phyloP scores from a whole-genome alignment of 805 yeast species.

The Candida alai region DNA sequence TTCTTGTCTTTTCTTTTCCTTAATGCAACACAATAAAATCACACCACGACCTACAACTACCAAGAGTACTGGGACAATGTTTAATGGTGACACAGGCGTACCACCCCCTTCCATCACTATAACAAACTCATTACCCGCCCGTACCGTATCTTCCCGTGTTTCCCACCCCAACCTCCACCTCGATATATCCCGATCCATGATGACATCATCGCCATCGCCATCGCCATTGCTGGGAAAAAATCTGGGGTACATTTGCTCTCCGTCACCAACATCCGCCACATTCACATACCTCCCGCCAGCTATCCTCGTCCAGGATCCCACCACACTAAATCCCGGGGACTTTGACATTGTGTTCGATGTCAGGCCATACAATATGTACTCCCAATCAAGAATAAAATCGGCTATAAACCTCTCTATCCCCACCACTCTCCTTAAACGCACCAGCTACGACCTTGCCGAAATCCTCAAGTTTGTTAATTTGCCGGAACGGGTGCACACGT shows the following conservation, averaged over 20 bases:
- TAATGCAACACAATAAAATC: too few relatives aligned
- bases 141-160: too few relatives aligned
- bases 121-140: too few relatives aligned
- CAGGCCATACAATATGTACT: slow-evolving; percentile 36
- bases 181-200: neutral
- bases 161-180: neutral
- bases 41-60: too few relatives aligned
- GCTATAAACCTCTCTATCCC: slow-evolving; percentile 42
- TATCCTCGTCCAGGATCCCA: neutral
- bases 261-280: slow-evolving; percentile 2
- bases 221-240: too few relatives aligned
- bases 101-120: too few relatives aligned
- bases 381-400: slow-evolving; percentile 23
- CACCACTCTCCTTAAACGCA: slow-evolving; percentile 40
- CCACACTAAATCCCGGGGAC: neutral
- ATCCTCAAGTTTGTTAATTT: slow-evolving; percentile 28
- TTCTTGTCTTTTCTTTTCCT: too few relatives aligned
- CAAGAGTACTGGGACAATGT: too few relatives aligned
- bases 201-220: too few relatives aligned
- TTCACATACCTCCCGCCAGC: slow-evolving; percentile 6
- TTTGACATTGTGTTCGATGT: slow-evolving; percentile 28
- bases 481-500: slow-evolving; percentile 16
- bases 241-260: neutral
- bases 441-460: slow-evolving; percentile 28
- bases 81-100: too few relatives aligned